These are phyloP conservation scores for Trichoderma gracile DNA, from an alignment of 2,329 filamentous ascomycete genomes.

Conservation along the genomic window DNA sequence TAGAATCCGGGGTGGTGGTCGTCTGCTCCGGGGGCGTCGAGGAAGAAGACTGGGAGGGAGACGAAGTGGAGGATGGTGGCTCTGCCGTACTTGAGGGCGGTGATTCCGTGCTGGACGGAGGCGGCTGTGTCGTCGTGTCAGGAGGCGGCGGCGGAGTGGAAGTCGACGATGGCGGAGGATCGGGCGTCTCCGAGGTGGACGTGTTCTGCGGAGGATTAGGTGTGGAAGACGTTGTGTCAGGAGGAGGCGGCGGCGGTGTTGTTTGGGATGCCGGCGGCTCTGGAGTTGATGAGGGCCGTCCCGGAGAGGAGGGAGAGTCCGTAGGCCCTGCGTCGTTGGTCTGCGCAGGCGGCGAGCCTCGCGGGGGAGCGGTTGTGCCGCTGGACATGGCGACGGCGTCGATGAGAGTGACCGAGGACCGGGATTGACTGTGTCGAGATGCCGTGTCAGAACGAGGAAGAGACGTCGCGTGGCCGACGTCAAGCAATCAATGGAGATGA, in stretches of 20 bases:
- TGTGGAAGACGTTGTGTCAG: background rate
- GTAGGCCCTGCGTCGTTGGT: constrained; percentile 31
- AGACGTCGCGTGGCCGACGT: constrained; percentile 10
- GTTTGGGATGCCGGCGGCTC: constrained; percentile 26
- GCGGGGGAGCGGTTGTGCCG: constrained; percentile 19
- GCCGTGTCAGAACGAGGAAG: constrained; percentile 39
- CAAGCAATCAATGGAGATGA: background rate
- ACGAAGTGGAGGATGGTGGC: constrained; percentile 22
- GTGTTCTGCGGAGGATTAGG: background rate
- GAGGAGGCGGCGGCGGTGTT: background rate
- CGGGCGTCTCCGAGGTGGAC: background rate
- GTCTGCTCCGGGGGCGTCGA: constrained; percentile 19
- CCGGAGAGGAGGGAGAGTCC: background rate
- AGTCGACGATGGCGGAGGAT: constrained; percentile 7
- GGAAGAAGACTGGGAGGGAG: constrained; percentile 6
- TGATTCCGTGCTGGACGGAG: constrained; percentile 22
- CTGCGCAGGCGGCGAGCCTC: background rate
- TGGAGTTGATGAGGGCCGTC: background rate
- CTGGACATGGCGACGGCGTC: constrained; percentile 39
- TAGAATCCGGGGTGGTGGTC: background rate
- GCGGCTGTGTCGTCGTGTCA: constrained; percentile 13
- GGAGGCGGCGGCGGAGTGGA: constrained; percentile 4
- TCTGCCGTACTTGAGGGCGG: constrained; percentile 22
- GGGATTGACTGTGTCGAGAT: constrained; percentile 35
- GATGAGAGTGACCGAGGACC: constrained; percentile 26